Conservation (phyloP, 164 flowering plant genomes). For the Dillenia turbinata region DNA sequence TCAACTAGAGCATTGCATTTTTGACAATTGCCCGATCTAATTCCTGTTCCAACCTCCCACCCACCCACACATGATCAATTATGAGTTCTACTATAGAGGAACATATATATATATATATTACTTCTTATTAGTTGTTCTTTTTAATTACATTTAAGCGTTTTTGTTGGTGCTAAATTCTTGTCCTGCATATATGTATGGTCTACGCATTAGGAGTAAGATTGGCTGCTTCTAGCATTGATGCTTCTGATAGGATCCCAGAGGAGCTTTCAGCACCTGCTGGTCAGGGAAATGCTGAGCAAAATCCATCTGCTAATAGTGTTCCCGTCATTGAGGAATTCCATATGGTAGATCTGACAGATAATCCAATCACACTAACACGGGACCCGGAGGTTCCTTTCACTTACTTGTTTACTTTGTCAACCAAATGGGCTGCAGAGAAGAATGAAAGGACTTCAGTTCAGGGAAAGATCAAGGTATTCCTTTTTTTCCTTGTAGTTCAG, state of each 20-base stretch:
- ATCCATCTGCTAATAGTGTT: conserved; percentile 8
- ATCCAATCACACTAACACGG: conserved; percentile 38
- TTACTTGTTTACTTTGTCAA: conserved; percentile 68
- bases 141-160: no score
- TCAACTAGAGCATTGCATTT: no score
- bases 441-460: conserved; percentile 33
- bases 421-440: conserved; percentile 44
- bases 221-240: conserved; percentile 12
- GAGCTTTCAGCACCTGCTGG: conserved; percentile 13
- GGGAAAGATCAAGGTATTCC: conserved; percentile 75
- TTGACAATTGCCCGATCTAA: no score
- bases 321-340: conserved; percentile 23
- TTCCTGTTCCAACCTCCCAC: no score
- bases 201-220: conserved; percentile 25
- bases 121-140: no score
- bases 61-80: no score
- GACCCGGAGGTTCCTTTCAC: conserved; percentile 70
- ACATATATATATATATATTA: no score
- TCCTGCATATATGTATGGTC: not conserved
- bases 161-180: not conserved
- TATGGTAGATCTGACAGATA: conserved; percentile 40
- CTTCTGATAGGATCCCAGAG: conserved; percentile 18
- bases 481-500: not conserved
- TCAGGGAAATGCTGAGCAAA: conserved; percentile 13
- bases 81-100: no score